Evolutionary conservation across 2,329 filamentous ascomycete species (phyloP), one percentile per base, ranked within the genome.

Genomic region (Cladosporium sp.): DNA sequence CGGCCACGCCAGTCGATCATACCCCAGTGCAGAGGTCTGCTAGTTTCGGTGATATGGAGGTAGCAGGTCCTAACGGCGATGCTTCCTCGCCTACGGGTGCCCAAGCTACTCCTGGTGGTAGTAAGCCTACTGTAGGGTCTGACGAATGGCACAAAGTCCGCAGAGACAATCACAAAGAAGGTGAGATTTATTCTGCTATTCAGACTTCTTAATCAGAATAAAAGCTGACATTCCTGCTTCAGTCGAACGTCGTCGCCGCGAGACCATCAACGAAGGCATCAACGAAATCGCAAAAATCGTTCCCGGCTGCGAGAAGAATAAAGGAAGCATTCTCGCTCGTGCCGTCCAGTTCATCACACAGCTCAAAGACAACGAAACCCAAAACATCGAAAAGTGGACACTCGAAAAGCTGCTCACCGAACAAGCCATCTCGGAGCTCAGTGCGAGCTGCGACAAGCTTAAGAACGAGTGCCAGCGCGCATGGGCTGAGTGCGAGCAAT

Each of bases 101-200:
- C 64, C 74, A 78, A 64, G 74, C 82, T 69, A 73, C 79, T 58
- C 57, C 63, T 20, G 60, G 55, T 25, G 63, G 64, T 47, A 60
- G 60, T 11, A 97, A 97, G 75, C 92, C 92, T 7, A 85, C 88
- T 6, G 94, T 97, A n/a, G 94, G 94, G 2, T 94, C 92, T 1
- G 91, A 96, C 56, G 93, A 97, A 75, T 99, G 94, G 94, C 94
- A 99, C 74, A 96, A 96, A 74, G 87, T 96, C 68, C 86, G 94
- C 62, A 94, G 96, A 72, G 93, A 97, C 70, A 99, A 97, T 65
- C 94, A 99, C 78, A 99, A 99, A 84, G 93, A 97, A 82, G 94
- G 93, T 94, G 76, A 70, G 83, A 72, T 37, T 17, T 47, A 40
- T 50, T 11, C 38, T n/a, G 17, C 37, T 0, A 52, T 9, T 1